phyloP scores from a whole-genome alignment of 331 rosid species.

The Quercus lobata region DNA sequence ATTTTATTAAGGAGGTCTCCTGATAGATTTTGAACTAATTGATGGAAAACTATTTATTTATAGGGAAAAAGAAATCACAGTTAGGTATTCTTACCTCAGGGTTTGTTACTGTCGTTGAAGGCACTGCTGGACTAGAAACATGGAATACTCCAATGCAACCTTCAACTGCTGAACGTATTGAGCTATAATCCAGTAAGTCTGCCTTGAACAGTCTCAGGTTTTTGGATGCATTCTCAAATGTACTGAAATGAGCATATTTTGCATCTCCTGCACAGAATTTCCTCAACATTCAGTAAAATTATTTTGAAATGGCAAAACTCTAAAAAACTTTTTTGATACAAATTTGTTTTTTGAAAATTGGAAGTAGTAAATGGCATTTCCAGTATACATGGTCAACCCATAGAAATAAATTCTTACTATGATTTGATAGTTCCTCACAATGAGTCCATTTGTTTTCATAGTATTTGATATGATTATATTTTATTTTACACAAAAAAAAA shows the following conservation, averaged over 20 bases:
- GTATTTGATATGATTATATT: background rate
- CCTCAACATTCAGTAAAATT: background rate
- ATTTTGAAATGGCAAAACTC: no score
- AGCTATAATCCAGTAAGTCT: slow-evolving; percentile 52
- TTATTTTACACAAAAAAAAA: background rate
- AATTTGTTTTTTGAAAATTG: no score
- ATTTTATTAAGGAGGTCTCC: background rate
- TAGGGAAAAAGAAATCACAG: background rate
- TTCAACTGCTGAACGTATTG: slow-evolving; percentile 42
- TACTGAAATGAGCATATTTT: slow-evolving; percentile 54
- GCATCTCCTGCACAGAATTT: slow-evolving; percentile 29
- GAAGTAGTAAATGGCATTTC: no score
- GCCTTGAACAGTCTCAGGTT: slow-evolving; percentile 59
- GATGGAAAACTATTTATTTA: background rate
- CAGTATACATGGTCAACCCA: no score
- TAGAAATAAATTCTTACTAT: no score
- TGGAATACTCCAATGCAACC: slow-evolving; percentile 82
- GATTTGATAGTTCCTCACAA: no score
- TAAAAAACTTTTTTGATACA: no score
- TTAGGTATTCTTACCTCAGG: slow-evolving; percentile 49
- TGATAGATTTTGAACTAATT: background rate
- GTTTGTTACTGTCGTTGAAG: slow-evolving; percentile 42
- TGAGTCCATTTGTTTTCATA: background rate
- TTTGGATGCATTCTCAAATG: slow-evolving; percentile 46
- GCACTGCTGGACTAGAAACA: slow-evolving; percentile 87